Conservation (phyloP, 768 basidiomycete genomes). For the Pulveroboletus ravenelii region DNA sequence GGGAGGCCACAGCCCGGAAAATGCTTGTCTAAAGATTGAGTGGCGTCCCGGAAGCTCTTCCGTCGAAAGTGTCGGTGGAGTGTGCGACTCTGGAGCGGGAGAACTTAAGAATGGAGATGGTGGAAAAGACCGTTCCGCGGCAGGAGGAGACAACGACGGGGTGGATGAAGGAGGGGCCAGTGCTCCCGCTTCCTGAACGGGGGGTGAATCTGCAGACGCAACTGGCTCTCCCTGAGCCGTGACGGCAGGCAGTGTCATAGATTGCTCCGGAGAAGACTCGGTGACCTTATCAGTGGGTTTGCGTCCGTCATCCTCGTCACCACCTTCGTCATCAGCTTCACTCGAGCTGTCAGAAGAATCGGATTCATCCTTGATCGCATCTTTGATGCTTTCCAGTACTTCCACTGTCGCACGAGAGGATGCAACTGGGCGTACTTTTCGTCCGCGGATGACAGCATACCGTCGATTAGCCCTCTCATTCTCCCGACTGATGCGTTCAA, state of each 20-base stretch:
- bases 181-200: constrained; percentile 29
- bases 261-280: constrained; percentile 32
- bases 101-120: constrained; percentile 54
- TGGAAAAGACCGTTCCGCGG: constrained; percentile 33
- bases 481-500: constrained; percentile 77
- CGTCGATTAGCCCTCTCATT: constrained; percentile 69
- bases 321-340: constrained; percentile 66
- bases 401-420: constrained; percentile 85
- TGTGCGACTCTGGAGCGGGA: constrained; percentile 32
- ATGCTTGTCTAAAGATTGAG: constrained; percentile 70
- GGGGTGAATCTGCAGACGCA: background rate
- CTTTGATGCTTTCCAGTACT: constrained; percentile 83
- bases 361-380: constrained; percentile 85
- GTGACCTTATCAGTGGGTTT: constrained; percentile 25
- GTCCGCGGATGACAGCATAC: constrained; percentile 82
- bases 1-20: constrained; percentile 67
- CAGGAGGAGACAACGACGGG: constrained; percentile 26
- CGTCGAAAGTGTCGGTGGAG: constrained; percentile 48
- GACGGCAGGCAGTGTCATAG: constrained; percentile 25
- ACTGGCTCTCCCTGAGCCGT: constrained; percentile 7
- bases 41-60: constrained; percentile 49
- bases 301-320: constrained; percentile 48
- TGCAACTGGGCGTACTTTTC: constrained; percentile 85
- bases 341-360: constrained; percentile 64
- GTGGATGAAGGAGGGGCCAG: constrained; percentile 16